Base-by-base conservation (phyloP, 2,329 filamentous ascomycete genomes). In the Cercospora canescens region DNA sequence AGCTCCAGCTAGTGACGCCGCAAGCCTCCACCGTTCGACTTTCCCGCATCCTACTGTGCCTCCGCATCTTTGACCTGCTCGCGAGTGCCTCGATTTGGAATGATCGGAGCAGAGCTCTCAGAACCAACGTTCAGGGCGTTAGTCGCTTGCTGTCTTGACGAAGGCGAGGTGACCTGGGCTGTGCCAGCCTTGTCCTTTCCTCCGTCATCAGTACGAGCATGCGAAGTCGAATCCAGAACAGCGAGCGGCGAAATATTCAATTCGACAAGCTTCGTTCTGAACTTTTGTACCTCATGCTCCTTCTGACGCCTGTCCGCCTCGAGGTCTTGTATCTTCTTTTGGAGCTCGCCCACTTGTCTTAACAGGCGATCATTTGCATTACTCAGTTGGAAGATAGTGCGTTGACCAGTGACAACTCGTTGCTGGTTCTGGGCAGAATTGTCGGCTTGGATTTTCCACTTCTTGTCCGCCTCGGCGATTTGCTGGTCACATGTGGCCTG, bases 391-490 rank as follows among this genome's bases (percentile, higher is more conserved):
- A 39, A 41, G 3, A 14, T 26, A 1, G n/a, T 3, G 3, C 56
- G 60, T 48, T 63, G 64, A 12, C 4, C 35, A 16, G 11, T 11
- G n/a, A 63, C 60, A 14, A 66, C 58, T 1, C 59, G 41, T 4
- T 48, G 7, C 11, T 60, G 60, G 26, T 45, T 54, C n/a, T 67
- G 34, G 8, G 67, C 59, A n/a, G 48, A 57, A 9, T 63, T 59
- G 7, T 28, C 16, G 16, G 52, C 39, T 26, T 56, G 56, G 6
- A 57, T 18, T 11, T 58, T 16, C 54, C 62, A 60, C 12, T 65
- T 62, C 28, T 62, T 54, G 12, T 58, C 50, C 39, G 62, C 57
- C 30, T 62, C 48, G 34, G 18, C 16, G 21, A 55, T 16, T 2
- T 37, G 34, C 8, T 54, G 6, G 1, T 54, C 4, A 28, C 48